Evolutionary conservation across 1,284 basidiomycete genomes (phyloP).

Genomic region (Blastosporella zonata): DNA sequence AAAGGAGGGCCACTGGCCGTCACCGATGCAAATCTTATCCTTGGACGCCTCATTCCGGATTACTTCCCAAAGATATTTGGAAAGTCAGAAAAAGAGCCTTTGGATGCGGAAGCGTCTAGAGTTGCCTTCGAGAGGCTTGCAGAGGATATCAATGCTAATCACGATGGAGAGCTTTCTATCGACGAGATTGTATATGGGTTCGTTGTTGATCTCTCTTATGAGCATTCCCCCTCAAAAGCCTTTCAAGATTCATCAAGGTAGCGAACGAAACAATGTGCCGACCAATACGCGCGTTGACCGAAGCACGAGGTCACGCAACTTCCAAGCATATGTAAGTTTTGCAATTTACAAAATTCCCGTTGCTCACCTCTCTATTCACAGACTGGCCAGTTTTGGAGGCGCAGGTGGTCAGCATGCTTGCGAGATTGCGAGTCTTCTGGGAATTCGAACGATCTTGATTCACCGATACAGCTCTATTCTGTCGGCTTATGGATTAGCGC

Average conservation of each 20-base stretch:
- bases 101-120: constrained; percentile 70
- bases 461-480: constrained; percentile 86
- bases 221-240: neutral
- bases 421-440: constrained; percentile 78
- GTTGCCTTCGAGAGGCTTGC: constrained; percentile 65
- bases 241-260: constrained; percentile 80
- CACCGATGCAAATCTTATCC: constrained; percentile 83
- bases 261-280: constrained; percentile 93
- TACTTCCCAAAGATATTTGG: constrained; percentile 91
- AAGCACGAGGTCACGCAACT: constrained; percentile 85
- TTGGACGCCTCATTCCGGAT: constrained; percentile 80
- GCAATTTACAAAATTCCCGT: neutral
- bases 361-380: constrained; percentile 23
- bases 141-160: constrained; percentile 63
- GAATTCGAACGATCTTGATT: constrained; percentile 82
- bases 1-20: constrained; percentile 85
- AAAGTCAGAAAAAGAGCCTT: constrained; percentile 76
- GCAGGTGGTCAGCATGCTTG: constrained; percentile 93
- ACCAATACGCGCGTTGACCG: constrained; percentile 89
- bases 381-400: constrained; percentile 86
- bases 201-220: neutral
- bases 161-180: constrained; percentile 56
- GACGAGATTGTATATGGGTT: constrained; percentile 91
- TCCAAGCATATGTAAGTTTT: constrained; percentile 71
- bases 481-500: constrained; percentile 86